A percentile compares a stretch with the other conserved stretches of the same genome.
phyloP scores from a whole-genome alignment of 2,329 filamentous ascomycete species.

The Chrysoporthe puriensis region DNA sequence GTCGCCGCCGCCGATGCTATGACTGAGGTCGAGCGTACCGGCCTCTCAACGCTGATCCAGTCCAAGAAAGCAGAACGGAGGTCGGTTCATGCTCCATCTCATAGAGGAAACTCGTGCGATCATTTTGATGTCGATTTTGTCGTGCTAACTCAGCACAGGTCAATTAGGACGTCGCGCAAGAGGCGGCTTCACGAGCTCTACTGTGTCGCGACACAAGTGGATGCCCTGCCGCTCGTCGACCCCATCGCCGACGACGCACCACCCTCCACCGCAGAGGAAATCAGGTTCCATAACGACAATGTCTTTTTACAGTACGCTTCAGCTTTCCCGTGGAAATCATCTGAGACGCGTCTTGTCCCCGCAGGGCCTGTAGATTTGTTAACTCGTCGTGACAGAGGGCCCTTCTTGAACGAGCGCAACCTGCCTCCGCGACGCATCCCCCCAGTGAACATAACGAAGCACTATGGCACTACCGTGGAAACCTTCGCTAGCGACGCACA shows the following conservation, averaged over 20 bases:
- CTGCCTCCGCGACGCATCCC: constrained; percentile 29
- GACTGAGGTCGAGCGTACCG: constrained; percentile 70
- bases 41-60: constrained; percentile 69
- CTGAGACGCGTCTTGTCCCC: constrained; percentile 31
- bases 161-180: constrained; percentile 83
- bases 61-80: constrained; percentile 65
- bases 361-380: constrained; percentile 30
- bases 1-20: constrained; percentile 70
- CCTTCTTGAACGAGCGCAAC: constrained; percentile 29
- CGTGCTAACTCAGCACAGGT: constrained; percentile 55
- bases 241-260: constrained; percentile 61
- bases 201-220: constrained; percentile 72
- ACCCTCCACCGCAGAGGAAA: constrained; percentile 54
- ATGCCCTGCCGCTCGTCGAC: constrained; percentile 62
- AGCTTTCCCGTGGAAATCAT: constrained; percentile 28
- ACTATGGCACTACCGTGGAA: constrained; percentile 2
- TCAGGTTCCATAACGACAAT: constrained; percentile 58
- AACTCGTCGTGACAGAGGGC: constrained; percentile 30
- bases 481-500: neutral
- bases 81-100: constrained; percentile 51
- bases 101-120: constrained; percentile 57
- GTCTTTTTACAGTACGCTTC: constrained; percentile 63
- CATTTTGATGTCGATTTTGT: constrained; percentile 47
- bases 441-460: constrained; percentile 20
- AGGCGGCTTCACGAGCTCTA: constrained; percentile 89